Evolutionary conservation across 129 eudicot species (phyloP).

Genomic region (Flaveria sonorensis): DNA sequence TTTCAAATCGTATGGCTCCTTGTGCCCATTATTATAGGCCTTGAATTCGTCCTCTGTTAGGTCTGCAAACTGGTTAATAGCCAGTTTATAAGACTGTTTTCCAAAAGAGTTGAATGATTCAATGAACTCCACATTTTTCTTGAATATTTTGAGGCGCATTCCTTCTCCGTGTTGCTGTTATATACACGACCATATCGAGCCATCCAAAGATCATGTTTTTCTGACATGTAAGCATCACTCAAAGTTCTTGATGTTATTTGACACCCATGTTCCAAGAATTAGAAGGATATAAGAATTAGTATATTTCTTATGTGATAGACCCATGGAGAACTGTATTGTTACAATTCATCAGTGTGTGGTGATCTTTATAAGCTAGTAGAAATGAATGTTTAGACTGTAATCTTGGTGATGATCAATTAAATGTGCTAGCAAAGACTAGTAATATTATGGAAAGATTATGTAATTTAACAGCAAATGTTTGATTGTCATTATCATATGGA

Average conservation of each 20-base stretch:
- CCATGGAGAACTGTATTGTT: no score
- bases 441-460: no score
- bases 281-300: background rate
- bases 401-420: no score
- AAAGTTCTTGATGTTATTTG: slow-evolving; percentile 19
- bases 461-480: no score
- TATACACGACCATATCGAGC: slow-evolving; percentile 39
- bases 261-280: slow-evolving; percentile 23
- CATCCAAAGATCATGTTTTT: slow-evolving; percentile 49
- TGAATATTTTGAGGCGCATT: slow-evolving; percentile 37
- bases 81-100: slow-evolving; percentile 28
- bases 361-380: no score
- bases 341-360: no score
- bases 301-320: no score
- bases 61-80: slow-evolving; percentile 42
- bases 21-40: slow-evolving; percentile 33
- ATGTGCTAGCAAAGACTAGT: no score
- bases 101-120: slow-evolving; percentile 31
- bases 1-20: slow-evolving; percentile 10
- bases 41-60: slow-evolving; percentile 39
- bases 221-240: slow-evolving; percentile 2
- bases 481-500: no score
- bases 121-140: slow-evolving; percentile 33
- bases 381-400: no score
- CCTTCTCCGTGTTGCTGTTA: slow-evolving; percentile 33